These are phyloP conservation scores for Pyropia haitanensis DNA, from an alignment of 23 red algal species.

Conservation along the genomic window DNA sequence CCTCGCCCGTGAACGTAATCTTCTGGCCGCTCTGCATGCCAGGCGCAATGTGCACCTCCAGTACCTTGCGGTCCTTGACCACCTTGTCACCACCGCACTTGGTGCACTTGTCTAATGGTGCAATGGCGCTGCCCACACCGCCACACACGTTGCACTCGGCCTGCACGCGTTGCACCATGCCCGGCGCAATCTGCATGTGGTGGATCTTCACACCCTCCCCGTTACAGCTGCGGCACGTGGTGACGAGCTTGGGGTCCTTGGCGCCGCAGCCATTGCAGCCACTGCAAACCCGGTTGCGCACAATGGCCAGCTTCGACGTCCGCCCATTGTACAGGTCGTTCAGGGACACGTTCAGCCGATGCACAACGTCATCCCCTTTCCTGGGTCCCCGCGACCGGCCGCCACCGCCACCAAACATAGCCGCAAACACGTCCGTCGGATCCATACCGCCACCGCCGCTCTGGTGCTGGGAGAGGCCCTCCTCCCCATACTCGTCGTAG, in stretches of 20 bases:
- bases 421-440: slow-evolving; percentile 86
- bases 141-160: slow-evolving; percentile 63
- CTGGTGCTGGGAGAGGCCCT: slow-evolving; percentile 73
- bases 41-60: slow-evolving; percentile 92
- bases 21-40: slow-evolving; percentile 94
- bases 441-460: slow-evolving; percentile 51
- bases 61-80: slow-evolving; percentile 76
- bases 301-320: slow-evolving; percentile 91
- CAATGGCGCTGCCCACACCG: slow-evolving; percentile 61
- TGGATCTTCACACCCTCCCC: slow-evolving; percentile 75
- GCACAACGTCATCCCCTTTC: slow-evolving; percentile 85
- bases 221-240: slow-evolving; percentile 62
- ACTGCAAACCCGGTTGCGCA: slow-evolving; percentile 83
- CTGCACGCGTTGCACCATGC: slow-evolving; percentile 99
- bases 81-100: slow-evolving; percentile 82
- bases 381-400: slow-evolving; percentile 54
- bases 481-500: slow-evolving; percentile 94
- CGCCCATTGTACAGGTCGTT: slow-evolving; percentile 98
- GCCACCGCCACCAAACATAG: slow-evolving; percentile 81
- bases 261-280: slow-evolving; percentile 75
- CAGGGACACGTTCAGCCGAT: slow-evolving; percentile 73
- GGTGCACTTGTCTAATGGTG: slow-evolving; percentile 42
- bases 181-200: slow-evolving; percentile 84
- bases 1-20: slow-evolving; percentile 91
- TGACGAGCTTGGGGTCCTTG: slow-evolving; percentile 26